These are phyloP conservation scores for Flaveria sonorensis DNA, from an alignment of 129 eudicot genomes.

Conservation along the genomic window DNA sequence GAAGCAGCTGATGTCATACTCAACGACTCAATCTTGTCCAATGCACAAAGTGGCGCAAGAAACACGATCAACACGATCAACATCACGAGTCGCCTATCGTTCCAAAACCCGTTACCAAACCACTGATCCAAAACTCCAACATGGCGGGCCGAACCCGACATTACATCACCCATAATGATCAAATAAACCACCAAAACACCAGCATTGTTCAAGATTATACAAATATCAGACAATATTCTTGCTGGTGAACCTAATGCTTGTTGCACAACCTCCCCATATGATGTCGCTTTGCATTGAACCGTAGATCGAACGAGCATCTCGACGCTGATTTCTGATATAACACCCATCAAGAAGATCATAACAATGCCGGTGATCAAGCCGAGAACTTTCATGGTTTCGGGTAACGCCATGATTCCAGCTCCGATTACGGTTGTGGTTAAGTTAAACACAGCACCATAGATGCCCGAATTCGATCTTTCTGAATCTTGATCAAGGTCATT, in stretches of 20 bases:
- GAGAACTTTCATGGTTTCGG: conserved; percentile 93
- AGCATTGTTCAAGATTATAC: conserved; percentile 71
- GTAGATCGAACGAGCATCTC: conserved; percentile 70
- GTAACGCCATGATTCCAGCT: conserved; percentile 97
- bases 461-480: conserved; percentile 42
- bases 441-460: conserved; percentile 83
- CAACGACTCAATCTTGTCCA: conserved; percentile 82
- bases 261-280: conserved; percentile 88
- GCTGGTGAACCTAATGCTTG: conserved; percentile 72
- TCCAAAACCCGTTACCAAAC: conserved; percentile 89
- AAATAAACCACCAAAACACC: conserved; percentile 82
- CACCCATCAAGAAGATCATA: conserved; percentile 65
- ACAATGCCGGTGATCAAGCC: conserved; percentile 63
- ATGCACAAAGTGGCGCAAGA: conserved; percentile 82
- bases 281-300: conserved; percentile 65
- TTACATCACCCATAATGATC: conserved; percentile 90
- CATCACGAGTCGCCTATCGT: conserved; percentile 65
- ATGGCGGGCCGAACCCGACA: conserved; percentile 82
- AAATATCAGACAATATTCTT: conserved; percentile 61
- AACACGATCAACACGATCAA: conserved; percentile 56
- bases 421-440: conserved; percentile 80
- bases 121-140: conserved; percentile 78
- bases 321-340: conserved; percentile 72
- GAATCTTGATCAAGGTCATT: background rate
- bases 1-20: conserved; percentile 85